Evolutionary conservation across 2,329 filamentous ascomycete genomes (phyloP), one percentile per base, ranked within the genome.

Genomic region (Colletotrichum euphorbiae): DNA sequence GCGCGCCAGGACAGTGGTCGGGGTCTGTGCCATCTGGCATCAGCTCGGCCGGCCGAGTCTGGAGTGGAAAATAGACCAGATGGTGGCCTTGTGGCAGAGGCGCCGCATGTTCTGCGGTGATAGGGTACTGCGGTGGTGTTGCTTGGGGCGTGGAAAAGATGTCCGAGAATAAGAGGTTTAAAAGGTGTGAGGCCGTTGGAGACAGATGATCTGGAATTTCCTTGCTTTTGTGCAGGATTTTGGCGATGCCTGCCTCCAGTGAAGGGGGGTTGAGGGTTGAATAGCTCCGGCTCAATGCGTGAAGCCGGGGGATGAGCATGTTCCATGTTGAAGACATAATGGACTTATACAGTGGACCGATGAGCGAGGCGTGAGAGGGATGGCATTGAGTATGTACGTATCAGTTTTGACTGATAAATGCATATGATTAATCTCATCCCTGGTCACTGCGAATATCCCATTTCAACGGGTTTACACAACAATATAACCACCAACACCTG

Each of bases 1-100:
- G 89, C 4, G 77, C 76, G 2, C 91, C 93, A 0, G 95, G 95
- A 24, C 85, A 90, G 75, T 97, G 93, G 60, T 91, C 83, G 4
- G 87, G 83, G 77, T 98, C 95, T 1, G 94, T 97, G 65, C 96
- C 95, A 80, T 99, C 96, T 1, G 89, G 83, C 17, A 93, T 85
- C 48, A 98, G 86, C 38, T 83, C 73, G 7, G 85, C 87, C 13
- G 87, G 81, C 1, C 86, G 83, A 17, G 91, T 82, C 70, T 89
- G 87, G 11, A 91, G 87, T 67, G 94, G 93, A 80, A 97, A 98
- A 82, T 97, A 97, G 71, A 95, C 89, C 40, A 97, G 84, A 77
- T 98, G 94, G 77, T 97, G 90, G 40, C 91, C 92, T 33, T 87
- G 84, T 0, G 90, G 89, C 6, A 91, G 80, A 3, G 76, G 51